Conservation (phyloP, 495 filamentous ascomycete species). For the Penicillium coffeae region DNA sequence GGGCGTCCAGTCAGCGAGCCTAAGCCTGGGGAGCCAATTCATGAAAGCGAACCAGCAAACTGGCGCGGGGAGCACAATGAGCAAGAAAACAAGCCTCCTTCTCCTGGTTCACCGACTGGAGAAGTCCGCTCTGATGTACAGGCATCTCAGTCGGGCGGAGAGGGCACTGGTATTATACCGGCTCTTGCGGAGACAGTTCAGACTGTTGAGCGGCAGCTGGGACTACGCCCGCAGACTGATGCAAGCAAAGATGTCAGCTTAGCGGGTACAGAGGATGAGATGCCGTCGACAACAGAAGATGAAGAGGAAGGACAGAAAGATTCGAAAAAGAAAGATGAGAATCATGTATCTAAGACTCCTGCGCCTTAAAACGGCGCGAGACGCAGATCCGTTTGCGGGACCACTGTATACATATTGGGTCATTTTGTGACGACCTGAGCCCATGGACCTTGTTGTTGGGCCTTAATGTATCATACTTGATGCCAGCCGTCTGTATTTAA, state of each 20-base stretch:
- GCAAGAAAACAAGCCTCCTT: slow-evolving; percentile 6
- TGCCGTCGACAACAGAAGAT: slow-evolving; percentile 9
- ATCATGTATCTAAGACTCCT: too few relatives aligned
- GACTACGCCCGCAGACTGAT: slow-evolving; percentile 57
- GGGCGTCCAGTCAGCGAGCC: slow-evolving; percentile 55
- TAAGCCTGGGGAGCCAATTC: slow-evolving; percentile 57
- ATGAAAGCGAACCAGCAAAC: slow-evolving; percentile 63
- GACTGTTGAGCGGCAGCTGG: slow-evolving; percentile 54
- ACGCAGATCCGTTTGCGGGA: too few relatives aligned
- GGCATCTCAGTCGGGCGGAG: too few relatives aligned
- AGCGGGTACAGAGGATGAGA: slow-evolving; percentile 57
- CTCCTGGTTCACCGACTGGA: too few relatives aligned
- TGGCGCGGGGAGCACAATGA: slow-evolving; percentile 53
- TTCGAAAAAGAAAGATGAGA: slow-evolving; percentile 16
- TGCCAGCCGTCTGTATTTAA: too few relatives aligned
- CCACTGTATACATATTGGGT: too few relatives aligned
- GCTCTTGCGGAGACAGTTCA: slow-evolving; percentile 14
- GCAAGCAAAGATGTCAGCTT: slow-evolving; percentile 62
- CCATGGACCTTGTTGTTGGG: too few relatives aligned
- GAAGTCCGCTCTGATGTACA: too few relatives aligned
- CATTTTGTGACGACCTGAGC: too few relatives aligned
- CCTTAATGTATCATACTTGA: too few relatives aligned
- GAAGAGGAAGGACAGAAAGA: slow-evolving; percentile 10
- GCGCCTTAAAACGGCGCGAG: too few relatives aligned
- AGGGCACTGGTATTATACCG: slow-evolving; percentile 4